Evolutionary conservation across 2,329 filamentous ascomycete species (phyloP).

Genomic region (Neopestalotiopsis clavispora): DNA sequence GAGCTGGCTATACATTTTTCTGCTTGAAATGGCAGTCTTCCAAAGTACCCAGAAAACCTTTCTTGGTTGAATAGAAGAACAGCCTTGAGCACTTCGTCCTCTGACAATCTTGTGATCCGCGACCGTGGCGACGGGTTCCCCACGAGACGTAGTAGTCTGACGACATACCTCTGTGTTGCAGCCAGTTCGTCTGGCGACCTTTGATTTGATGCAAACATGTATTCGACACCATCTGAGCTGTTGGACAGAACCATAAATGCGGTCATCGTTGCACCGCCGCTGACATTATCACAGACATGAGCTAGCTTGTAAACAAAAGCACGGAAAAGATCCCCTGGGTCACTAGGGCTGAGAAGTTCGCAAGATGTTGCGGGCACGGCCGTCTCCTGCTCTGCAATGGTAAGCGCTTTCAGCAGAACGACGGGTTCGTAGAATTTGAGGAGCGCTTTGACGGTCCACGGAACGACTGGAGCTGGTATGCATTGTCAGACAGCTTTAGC

Average conservation of each 20-base stretch:
- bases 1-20: background rate
- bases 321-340: background rate
- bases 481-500: background rate
- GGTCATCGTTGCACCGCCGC: background rate
- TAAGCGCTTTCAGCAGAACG: background rate
- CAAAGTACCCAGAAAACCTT: background rate
- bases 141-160: background rate
- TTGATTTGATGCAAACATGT: background rate
- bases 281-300: constrained; percentile 1
- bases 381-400: background rate
- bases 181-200: background rate
- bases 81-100: background rate
- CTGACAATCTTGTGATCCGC: background rate
- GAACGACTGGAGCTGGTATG: background rate
- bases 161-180: background rate
- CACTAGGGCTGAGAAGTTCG: background rate
- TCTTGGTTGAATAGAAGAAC: background rate
- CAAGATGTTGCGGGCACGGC: background rate
- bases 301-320: background rate
- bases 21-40: background rate
- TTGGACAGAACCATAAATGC: background rate
- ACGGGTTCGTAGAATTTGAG: constrained; percentile 6
- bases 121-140: background rate
- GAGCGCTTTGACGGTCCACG: background rate
- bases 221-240: background rate